These are phyloP conservation scores for Penicillium sp. DNA, from an alignment of 2,329 filamentous ascomycete genomes.

Conservation along the genomic window DNA sequence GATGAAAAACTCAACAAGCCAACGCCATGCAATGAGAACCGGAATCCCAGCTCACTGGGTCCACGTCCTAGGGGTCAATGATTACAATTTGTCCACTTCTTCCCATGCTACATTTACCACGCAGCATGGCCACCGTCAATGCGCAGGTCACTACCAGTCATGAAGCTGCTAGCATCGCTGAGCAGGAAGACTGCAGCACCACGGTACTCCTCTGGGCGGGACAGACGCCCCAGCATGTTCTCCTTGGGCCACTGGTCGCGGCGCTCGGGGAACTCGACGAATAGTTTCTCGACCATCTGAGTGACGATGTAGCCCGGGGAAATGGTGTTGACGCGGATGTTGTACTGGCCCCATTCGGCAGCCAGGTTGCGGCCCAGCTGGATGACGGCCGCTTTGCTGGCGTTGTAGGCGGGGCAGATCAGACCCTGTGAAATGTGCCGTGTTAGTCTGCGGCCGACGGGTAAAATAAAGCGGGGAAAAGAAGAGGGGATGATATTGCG, in stretches of 20 bases:
- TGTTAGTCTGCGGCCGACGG: neutral
- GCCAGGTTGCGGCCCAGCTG: constrained; percentile 52
- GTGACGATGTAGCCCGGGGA: constrained; percentile 52
- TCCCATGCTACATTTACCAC: constrained; percentile 45
- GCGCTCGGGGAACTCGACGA: constrained; percentile 69
- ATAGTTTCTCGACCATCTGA: constrained; percentile 49
- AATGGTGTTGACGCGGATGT: constrained; percentile 54
- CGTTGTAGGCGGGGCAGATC: constrained; percentile 53
- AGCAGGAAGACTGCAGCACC: constrained; percentile 54
- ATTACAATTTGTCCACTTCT: neutral
- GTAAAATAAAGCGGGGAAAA: neutral
- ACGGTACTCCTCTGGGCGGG: constrained; percentile 68
- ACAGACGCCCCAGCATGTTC: constrained; percentile 78
- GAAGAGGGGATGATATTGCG: neutral
- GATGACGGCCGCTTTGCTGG: constrained; percentile 52
- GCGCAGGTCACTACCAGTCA: constrained; percentile 57
- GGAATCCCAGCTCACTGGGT: neutral
- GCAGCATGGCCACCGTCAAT: constrained; percentile 58
- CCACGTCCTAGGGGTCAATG: constrained; percentile 4
- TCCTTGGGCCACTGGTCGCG: constrained; percentile 80
- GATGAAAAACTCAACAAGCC: neutral
- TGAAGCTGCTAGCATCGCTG: constrained; percentile 55
- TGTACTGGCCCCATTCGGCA: constrained; percentile 51
- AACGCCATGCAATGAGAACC: constrained; percentile 22
- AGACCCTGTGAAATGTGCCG: constrained; percentile 39